Evolutionary conservation across 495 filamentous ascomycete genomes (phyloP).

Genomic region (Trichocladium uniseriatum): DNA sequence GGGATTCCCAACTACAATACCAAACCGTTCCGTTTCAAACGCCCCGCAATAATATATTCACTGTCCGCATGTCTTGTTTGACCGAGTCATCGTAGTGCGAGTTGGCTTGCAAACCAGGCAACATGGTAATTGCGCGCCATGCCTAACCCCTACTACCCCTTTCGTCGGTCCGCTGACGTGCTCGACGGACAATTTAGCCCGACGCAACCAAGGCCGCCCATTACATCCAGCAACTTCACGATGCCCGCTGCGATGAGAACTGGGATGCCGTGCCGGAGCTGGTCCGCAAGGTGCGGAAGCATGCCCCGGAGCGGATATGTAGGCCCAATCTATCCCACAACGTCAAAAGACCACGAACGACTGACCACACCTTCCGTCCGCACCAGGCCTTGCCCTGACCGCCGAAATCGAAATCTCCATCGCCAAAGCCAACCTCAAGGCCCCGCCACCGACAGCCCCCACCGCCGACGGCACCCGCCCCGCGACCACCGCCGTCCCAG

Average conservation of each 20-base stretch:
- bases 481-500: neutral
- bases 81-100: constrained; percentile 28
- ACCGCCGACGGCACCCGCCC: constrained; percentile 25
- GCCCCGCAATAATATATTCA: neutral
- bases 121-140: constrained; percentile 17
- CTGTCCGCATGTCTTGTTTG: constrained; percentile 22
- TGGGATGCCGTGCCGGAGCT: constrained; percentile 90
- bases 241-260: constrained; percentile 73
- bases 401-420: constrained; percentile 64
- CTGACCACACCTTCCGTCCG: neutral
- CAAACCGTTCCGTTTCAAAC: neutral
- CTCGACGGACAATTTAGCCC: constrained; percentile 21
- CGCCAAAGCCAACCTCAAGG: constrained; percentile 40
- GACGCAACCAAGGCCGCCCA: constrained; percentile 60
- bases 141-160: neutral
- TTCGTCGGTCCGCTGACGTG: constrained; percentile 6
- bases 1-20: neutral
- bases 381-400: constrained; percentile 62
- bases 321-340: constrained; percentile 21
- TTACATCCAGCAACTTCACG: constrained; percentile 73
- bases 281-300: constrained; percentile 83
- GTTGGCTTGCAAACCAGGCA: constrained; percentile 19
- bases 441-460: constrained; percentile 33
- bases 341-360: neutral
- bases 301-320: constrained; percentile 83